Percentiles rank a stretch among this genome's conserved stretches.
phyloP scores from a whole-genome alignment of 495 filamentous ascomycete genomes.

The Xylaria longipes region DNA sequence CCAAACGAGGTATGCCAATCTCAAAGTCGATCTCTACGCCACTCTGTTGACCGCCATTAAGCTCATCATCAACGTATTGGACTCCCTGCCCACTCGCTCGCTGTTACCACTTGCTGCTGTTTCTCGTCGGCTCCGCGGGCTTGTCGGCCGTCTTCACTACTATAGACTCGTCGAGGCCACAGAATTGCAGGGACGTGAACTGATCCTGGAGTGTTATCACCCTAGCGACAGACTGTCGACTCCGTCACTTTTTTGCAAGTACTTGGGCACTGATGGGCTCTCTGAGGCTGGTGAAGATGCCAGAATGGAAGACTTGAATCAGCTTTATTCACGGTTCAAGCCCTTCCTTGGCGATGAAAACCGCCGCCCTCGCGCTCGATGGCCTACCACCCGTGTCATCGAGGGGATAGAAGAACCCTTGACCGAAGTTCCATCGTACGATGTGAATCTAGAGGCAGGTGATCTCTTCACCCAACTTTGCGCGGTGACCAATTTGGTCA shows the following conservation, averaged over 20 bases:
- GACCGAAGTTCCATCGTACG: conserved; percentile 56
- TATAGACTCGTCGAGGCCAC: conserved; percentile 65
- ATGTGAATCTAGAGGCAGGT: conserved; percentile 67
- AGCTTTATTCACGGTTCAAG: conserved; percentile 62
- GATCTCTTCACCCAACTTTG: conserved; percentile 77
- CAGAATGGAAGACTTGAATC: conserved; percentile 41
- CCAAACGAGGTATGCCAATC: conserved; percentile 53
- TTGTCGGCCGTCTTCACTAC: conserved; percentile 72
- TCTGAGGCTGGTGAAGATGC: conserved; percentile 50
- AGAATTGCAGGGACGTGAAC: conserved; percentile 62
- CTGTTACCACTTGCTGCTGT: conserved; percentile 68
- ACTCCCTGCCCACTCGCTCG: conserved; percentile 60
- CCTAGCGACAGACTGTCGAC: conserved; percentile 71
- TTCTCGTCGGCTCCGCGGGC: conserved; percentile 69
- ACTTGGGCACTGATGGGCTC: conserved; percentile 63
- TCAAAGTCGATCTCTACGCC: neutral
- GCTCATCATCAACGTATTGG: conserved; percentile 73
- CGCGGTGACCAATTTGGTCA: conserved; percentile 70
- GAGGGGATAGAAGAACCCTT: conserved; percentile 29
- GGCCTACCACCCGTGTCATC: conserved; percentile 32
- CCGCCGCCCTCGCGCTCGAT: conserved; percentile 39
- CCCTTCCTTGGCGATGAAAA: conserved; percentile 60
- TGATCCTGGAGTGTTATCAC: conserved; percentile 81
- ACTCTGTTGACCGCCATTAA: conserved; percentile 41
- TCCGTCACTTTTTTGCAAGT: conserved; percentile 72